Evolutionary conservation across 1,139 yeast genomes (phyloP).

Genomic region (Spathaspora sp.): DNA sequence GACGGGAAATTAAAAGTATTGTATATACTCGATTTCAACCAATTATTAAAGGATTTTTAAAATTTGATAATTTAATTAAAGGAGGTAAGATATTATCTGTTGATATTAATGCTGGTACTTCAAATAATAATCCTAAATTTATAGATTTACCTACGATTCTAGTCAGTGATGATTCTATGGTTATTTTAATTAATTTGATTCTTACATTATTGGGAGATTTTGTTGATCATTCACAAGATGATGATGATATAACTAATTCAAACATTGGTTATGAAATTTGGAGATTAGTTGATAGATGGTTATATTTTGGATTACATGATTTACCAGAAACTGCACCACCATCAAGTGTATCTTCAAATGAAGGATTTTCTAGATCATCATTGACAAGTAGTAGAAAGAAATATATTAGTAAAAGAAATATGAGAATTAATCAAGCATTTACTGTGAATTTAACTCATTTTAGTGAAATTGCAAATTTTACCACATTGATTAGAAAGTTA

Average conservation of each 20-base stretch:
- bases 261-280: conserved; percentile 55
- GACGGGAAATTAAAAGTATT: conserved; percentile 28
- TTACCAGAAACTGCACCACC: conserved; percentile 14
- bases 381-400: conserved; percentile 15
- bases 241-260: conserved; percentile 33
- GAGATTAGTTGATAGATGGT: conserved; percentile 73
- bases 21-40: conserved; percentile 39
- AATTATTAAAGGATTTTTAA: conserved; percentile 35
- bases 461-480: conserved; percentile 64
- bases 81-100: conserved; percentile 18
- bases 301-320: conserved; percentile 44
- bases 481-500: conserved; percentile 45
- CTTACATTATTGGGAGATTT: conserved; percentile 47
- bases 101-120: conserved; percentile 16
- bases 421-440: conserved; percentile 35
- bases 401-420: conserved; percentile 25
- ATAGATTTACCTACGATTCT: conserved; percentile 26
- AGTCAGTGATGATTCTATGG: conserved; percentile 38
- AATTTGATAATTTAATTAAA: conserved; percentile 40
- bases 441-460: conserved; percentile 35
- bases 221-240: conserved; percentile 41
- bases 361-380: conserved; percentile 8
- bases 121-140: conserved; percentile 15
- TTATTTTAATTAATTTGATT: conserved; percentile 34
- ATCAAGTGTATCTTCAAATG: conserved; percentile 4